Conservation (phyloP, 371 early-diverging fungal genomes). For the Rhizopus delemar region DNA sequence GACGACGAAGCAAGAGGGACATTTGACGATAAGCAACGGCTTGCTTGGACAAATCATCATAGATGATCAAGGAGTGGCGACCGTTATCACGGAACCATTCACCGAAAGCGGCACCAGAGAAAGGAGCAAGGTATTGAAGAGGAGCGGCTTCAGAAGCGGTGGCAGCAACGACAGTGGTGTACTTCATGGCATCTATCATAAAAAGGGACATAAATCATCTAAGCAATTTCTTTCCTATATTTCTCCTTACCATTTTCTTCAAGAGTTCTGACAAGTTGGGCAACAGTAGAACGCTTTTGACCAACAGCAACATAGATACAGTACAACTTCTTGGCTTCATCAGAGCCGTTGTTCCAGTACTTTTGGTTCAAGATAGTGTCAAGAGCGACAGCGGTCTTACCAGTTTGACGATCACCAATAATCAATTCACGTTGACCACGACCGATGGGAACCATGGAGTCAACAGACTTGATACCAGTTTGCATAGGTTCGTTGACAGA, state of each 20-base stretch:
- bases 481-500: constrained; percentile 98
- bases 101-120: constrained; percentile 90
- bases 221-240: not conserved
- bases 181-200: constrained; percentile 60
- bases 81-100: constrained; percentile 97
- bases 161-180: constrained; percentile 93
- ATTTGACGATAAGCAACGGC: constrained; percentile 97
- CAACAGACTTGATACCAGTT: constrained; percentile 97
- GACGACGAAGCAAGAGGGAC: constrained; percentile 95
- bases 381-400: constrained; percentile 94
- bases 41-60: constrained; percentile 96
- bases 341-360: constrained; percentile 76
- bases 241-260: constrained; percentile 73
- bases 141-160: constrained; percentile 95
- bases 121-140: constrained; percentile 93
- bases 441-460: constrained; percentile 97
- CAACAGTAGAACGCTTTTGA: constrained; percentile 96
- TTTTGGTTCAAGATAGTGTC: constrained; percentile 96
- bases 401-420: constrained; percentile 97
- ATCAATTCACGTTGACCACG: constrained; percentile 98
- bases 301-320: constrained; percentile 96
- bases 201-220: not conserved
- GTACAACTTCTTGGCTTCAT: constrained; percentile 65
- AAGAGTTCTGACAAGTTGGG: constrained; percentile 93
- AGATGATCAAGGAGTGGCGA: constrained; percentile 90